Evolutionary conservation across 768 basidiomycete species (phyloP).

Genomic region (Leccinum uliginosum): DNA sequence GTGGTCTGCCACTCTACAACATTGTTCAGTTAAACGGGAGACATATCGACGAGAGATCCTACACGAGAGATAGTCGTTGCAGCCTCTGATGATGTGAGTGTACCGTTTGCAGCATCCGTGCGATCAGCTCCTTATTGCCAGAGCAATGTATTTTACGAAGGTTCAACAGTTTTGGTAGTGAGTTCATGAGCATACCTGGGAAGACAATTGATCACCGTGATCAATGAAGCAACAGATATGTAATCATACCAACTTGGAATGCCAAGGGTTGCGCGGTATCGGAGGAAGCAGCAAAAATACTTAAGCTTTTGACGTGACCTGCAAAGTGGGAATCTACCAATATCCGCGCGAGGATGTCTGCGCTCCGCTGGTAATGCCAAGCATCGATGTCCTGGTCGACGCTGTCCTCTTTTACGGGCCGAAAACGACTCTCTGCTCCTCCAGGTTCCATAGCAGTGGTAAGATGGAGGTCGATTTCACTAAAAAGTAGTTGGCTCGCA

Average conservation of each 20-base stretch:
- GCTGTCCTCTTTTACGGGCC: constrained; percentile 7
- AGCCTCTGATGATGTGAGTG: constrained; percentile 49
- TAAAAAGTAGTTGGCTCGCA: constrained; percentile 64
- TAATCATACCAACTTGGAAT: constrained; percentile 56
- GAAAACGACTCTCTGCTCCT: constrained; percentile 12
- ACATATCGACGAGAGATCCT: constrained; percentile 11
- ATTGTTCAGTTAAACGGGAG: neutral
- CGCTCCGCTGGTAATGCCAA: constrained; percentile 55
- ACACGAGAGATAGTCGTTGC: constrained; percentile 58
- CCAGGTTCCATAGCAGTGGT: constrained; percentile 33
- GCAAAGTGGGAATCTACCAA: constrained; percentile 60
- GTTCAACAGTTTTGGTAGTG: constrained; percentile 58
- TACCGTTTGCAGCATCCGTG: constrained; percentile 48
- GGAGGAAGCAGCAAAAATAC: constrained; percentile 53
- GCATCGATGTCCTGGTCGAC: constrained; percentile 37
- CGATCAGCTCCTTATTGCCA: constrained; percentile 51
- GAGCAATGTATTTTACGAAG: constrained; percentile 58
- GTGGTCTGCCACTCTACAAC: constrained; percentile 33
- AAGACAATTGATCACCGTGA: neutral
- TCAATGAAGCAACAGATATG: neutral
- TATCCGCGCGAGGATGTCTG: constrained; percentile 65
- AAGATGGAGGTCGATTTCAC: constrained; percentile 61
- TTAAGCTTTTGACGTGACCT: constrained; percentile 50
- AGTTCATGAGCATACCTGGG: constrained; percentile 65
- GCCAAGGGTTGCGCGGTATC: constrained; percentile 49